phyloP scores from a whole-genome alignment of 164 flowering plant genomes.

The Echeveria elegans region DNA sequence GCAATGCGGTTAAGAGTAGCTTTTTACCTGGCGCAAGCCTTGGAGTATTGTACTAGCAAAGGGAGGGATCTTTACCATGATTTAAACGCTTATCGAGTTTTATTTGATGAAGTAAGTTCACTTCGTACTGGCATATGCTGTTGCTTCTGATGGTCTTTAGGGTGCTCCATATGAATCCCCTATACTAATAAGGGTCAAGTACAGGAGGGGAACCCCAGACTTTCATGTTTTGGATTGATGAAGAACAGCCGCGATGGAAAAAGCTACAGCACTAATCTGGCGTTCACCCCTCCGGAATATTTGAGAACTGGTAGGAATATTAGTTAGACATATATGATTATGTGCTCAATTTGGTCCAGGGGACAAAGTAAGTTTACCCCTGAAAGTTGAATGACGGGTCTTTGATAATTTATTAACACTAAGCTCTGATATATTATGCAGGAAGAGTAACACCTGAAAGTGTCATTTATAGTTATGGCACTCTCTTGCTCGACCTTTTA shows the following conservation, averaged over 20 bases:
- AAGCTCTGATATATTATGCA: conserved; percentile 15
- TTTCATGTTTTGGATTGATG: conserved; percentile 91
- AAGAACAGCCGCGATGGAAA: conserved; percentile 91
- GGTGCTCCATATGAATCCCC: neutral
- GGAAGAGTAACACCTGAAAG: conserved; percentile 97
- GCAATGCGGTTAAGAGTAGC: conserved; percentile 88
- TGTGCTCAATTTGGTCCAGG: too few relatives aligned
- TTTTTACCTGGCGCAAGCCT: conserved; percentile 78
- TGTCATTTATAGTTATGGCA: conserved; percentile 93
- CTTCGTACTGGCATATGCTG: neutral
- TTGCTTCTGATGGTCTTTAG: neutral
- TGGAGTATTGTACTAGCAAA: conserved; percentile 81
- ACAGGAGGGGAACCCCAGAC: conserved; percentile 82
- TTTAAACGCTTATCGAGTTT: conserved; percentile 83
- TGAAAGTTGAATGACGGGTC: neutral
- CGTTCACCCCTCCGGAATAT: conserved; percentile 93
- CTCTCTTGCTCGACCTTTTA: conserved; percentile 89
- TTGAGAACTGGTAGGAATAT: conserved; percentile 56
- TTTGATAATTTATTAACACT: neutral
- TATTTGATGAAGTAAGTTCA: conserved; percentile 70
- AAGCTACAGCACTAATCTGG: conserved; percentile 88
- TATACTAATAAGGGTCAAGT: conserved; percentile 7
- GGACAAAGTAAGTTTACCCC: neutral
- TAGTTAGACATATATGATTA: too few relatives aligned
- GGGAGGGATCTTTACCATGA: conserved; percentile 90